Conservation (phyloP, 306 rosid genomes). For the Astragalus glycyphyllos region DNA sequence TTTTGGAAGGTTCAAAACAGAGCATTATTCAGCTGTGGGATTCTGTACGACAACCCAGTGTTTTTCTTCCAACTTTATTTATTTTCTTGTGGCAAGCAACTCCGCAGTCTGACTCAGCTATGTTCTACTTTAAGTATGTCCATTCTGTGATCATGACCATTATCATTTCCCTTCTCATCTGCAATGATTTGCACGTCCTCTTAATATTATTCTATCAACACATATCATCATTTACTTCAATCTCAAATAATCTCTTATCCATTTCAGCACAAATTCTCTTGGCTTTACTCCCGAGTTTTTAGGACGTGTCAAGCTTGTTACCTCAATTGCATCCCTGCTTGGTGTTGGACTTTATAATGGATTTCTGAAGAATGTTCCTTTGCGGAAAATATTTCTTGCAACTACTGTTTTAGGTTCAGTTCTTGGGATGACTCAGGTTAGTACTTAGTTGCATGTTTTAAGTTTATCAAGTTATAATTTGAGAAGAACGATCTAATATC, state of each 20-base stretch:
- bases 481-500: conserved; percentile 26
- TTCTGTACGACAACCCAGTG: conserved; percentile 75
- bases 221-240: conserved; percentile 29
- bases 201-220: conserved; percentile 24
- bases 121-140: conserved; percentile 92
- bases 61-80: conserved; percentile 86
- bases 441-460: conserved; percentile 32
- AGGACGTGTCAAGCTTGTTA: conserved; percentile 95
- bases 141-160: conserved; percentile 38
- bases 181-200: conserved; percentile 16
- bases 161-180: conserved; percentile 23
- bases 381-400: conserved; percentile 74
- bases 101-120: conserved; percentile 98
- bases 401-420: conserved; percentile 77
- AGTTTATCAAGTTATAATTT: conserved; percentile 10
- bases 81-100: conserved; percentile 99
- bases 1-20: conserved; percentile 75
- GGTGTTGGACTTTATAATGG: conserved; percentile 98
- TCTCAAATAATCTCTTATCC: conserved; percentile 39
- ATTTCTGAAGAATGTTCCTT: conserved; percentile 79
- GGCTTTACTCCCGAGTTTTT: conserved; percentile 91
- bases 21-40: conserved; percentile 72
- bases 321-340: conserved; percentile 87
- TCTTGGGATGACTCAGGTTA: conserved; percentile 97
- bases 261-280: conserved; percentile 88